Conservation (phyloP, 202 grass and related monocot species). For the Carex arenaria region DNA sequence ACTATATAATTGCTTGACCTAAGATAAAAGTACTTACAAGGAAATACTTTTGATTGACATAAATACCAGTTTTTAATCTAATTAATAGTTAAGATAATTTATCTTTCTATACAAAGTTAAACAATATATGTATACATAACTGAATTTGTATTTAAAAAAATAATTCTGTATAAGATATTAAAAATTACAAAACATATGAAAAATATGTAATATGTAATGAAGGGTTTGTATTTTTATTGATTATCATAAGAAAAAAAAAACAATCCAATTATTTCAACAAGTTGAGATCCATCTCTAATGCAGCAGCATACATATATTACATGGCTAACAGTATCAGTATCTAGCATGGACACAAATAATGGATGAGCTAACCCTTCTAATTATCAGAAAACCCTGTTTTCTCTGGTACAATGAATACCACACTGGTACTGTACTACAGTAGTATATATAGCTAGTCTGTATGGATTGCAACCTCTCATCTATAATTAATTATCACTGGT, state of each 20-base stretch:
- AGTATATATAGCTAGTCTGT: neutral
- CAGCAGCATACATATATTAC: neutral
- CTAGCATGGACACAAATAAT: neutral
- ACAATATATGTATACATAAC: neutral
- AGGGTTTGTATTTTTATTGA: neutral
- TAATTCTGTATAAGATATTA: neutral
- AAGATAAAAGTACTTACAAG: no score
- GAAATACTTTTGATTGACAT: no score
- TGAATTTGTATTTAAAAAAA: neutral
- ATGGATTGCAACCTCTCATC: constrained; percentile 25
- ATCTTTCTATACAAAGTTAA: neutral
- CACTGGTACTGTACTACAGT: neutral
- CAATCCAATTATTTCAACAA: neutral
- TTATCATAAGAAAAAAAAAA: neutral
- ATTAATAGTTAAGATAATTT: neutral
- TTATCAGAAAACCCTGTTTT: neutral
- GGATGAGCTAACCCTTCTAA: neutral
- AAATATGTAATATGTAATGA: neutral
- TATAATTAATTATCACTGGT: constrained; percentile 1
- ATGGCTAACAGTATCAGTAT: no score
- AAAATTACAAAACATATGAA: neutral
- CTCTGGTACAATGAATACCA: neutral
- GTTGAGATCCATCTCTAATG: neutral
- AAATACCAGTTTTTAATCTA: neutral
- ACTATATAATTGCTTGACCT: no score